Evolutionary conservation across 148 eudicot genomes (phyloP), one percentile per base, ranked within the genome.

Genomic region (Agrostemma githago): DNA sequence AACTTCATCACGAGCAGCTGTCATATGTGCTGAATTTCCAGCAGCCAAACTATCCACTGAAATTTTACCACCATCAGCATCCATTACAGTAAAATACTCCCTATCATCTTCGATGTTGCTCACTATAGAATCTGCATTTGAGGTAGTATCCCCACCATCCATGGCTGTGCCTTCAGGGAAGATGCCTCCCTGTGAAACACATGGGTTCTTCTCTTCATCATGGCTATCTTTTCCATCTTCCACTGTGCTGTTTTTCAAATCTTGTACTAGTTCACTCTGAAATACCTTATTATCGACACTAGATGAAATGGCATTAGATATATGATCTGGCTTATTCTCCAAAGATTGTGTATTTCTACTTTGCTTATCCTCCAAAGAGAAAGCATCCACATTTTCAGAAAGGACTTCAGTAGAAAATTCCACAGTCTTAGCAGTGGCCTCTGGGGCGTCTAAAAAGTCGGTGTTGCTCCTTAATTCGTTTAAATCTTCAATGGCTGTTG

Each of bases 401-500:
- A 51, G 7, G 15, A 44, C 9, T 20, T 26, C 11, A 57, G 17
- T 42, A 70, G 54, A 34, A 56, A 14, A 7, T 48, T 74, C 77
- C 74, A 67, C 62, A 16, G 5, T 38, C 37, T 19, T 74, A 56
- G 62, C 77, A 43, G 60, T 57, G 59, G 80, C n/a, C 51, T 75
- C 83, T 26, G 72, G 62, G 59, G 68, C 72, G 44, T 26, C 17
- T 26, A 79, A 48, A 67, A 74, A 39, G 70, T 73, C 64, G 10
- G 38, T 12, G 53, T 67, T 46, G 39, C 61, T 61, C 8, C 58
- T 37, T 69, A 63, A 68, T 19, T 65, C 68, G 70, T 77, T 81
- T n/a, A 79, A 73, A 69, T 76, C 84, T 62, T 83, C 72, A 20
- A 72, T 57, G 41, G 66, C 58, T 20, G 39, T 62, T 41, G 75